Evolutionary conservation across 495 filamentous ascomycete species (phyloP).

Genomic region (Echria macrotheca): DNA sequence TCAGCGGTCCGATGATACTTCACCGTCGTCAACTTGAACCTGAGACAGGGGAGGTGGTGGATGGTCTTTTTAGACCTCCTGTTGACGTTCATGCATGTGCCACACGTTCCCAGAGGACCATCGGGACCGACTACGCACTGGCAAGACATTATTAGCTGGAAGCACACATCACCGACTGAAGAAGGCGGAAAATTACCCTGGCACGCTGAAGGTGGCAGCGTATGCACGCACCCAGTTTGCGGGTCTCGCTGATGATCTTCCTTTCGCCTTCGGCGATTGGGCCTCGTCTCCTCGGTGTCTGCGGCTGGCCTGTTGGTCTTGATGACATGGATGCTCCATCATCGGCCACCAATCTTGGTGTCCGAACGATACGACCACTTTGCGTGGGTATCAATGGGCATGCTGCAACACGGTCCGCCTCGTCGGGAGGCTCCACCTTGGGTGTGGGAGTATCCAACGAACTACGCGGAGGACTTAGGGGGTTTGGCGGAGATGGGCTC

Average conservation of each 20-base stretch:
- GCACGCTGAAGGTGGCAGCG: constrained; percentile 41
- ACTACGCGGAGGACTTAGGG: too few relatives aligned
- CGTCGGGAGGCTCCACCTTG: too few relatives aligned
- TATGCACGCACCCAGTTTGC: constrained; percentile 31
- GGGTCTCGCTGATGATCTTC: background rate
- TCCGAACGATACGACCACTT: too few relatives aligned
- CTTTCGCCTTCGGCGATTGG: background rate
- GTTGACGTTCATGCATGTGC: constrained; percentile 30
- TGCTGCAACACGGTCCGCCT: too few relatives aligned
- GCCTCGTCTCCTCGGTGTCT: background rate
- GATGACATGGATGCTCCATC: too few relatives aligned
- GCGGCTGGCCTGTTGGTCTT: background rate
- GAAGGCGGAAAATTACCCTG: constrained; percentile 32
- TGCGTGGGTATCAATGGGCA: too few relatives aligned
- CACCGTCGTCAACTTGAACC: constrained; percentile 34
- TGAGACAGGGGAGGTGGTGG: constrained; percentile 36
- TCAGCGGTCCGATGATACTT: constrained; percentile 34
- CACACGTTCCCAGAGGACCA: constrained; percentile 28
- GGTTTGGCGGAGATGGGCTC: too few relatives aligned
- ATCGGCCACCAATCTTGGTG: too few relatives aligned
- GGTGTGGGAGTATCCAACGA: too few relatives aligned
- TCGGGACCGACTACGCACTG: constrained; percentile 18
- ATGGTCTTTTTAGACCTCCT: constrained; percentile 40
- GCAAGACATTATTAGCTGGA: background rate
- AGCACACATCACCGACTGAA: too few relatives aligned